Conservation (phyloP, 345 rosid genomes). For the Boechera retrofracta region DNA sequence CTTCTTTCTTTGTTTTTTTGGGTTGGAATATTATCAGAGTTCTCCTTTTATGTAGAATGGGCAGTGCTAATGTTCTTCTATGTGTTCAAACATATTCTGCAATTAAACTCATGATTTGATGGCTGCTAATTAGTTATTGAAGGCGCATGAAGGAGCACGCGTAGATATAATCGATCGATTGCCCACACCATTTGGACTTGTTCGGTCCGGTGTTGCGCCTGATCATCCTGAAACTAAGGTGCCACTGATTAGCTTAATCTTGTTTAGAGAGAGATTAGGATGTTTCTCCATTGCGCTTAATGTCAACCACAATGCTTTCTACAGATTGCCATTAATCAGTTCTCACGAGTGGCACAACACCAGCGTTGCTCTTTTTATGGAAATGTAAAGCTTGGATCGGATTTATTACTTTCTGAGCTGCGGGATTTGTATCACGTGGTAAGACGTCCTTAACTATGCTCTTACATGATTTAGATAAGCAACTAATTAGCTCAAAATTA, state of each 20-base stretch:
- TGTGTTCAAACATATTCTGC: neutral
- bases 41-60: neutral
- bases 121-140: slow-evolving; percentile 58
- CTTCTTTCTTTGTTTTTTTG: neutral
- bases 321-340: slow-evolving; percentile 88
- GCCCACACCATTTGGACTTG: slow-evolving; percentile 91
- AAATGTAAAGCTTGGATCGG: slow-evolving; percentile 71
- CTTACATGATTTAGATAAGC: neutral
- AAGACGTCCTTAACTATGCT: slow-evolving; percentile 2
- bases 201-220: slow-evolving; percentile 95
- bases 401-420: slow-evolving; percentile 77
- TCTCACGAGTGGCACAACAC: slow-evolving; percentile 74
- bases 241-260: neutral
- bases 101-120: slow-evolving; percentile 13
- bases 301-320: slow-evolving; percentile 56
- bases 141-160: slow-evolving; percentile 63
- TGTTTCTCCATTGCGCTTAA: slow-evolving; percentile 53
- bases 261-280: neutral
- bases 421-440: slow-evolving; percentile 83
- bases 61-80: neutral
- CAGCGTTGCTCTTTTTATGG: slow-evolving; percentile 78
- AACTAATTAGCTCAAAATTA: neutral
- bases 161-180: slow-evolving; percentile 87
- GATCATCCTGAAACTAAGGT: slow-evolving; percentile 99
- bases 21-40: neutral